Evolutionary conservation across 495 filamentous ascomycete species (phyloP), one percentile per base, ranked within the genome.

Genomic region (Aspergillus saccharolyticus): DNA sequence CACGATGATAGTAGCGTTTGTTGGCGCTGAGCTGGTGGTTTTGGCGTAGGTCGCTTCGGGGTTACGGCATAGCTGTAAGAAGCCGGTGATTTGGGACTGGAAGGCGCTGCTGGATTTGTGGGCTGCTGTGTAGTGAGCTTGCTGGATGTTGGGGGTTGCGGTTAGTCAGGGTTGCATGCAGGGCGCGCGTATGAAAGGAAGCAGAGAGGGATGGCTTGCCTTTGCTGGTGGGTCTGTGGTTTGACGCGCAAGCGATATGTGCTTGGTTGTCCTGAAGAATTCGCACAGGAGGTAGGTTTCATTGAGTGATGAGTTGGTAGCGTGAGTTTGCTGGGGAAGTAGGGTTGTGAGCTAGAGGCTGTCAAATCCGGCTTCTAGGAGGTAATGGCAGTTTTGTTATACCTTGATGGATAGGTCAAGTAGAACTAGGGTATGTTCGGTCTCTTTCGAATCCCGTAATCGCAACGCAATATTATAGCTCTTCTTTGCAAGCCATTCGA

Each of bases 401-500:
- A 78, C 77, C 58, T 74, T 72, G 30, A 83, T 74, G 62, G 86
- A 90, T 19, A 76, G 71, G 12, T 71, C 66, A 3, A 93, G 66
- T 46, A 95, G 78, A 22, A 80, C 70, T 24, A 85, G 54, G 0
- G 82, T 75, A 44, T 73, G 68, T 8, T 72, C 67, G 6, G 83
- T 76, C 17, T 78, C 64, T 77, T 87, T 85, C 14, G 60, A 68
- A 0, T 74, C 75, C 33, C 83, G 81, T 42, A 81, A 72, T 60
- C 85, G 83, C 2, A 92, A 65, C 0, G 84, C 81, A 21, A 90
- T 66, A 60, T 92, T 91, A 68, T 94, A 96, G 7, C 83, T 81
- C 60, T 86, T 91, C 53, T 83, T 81, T 47, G 83, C 85, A 69
- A 95, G 90, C 90, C 90, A 94, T 65, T 93, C 79, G 2, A 93